Conservation (phyloP, 2,329 filamentous ascomycete species). For the Coniochaeta sp. region DNA sequence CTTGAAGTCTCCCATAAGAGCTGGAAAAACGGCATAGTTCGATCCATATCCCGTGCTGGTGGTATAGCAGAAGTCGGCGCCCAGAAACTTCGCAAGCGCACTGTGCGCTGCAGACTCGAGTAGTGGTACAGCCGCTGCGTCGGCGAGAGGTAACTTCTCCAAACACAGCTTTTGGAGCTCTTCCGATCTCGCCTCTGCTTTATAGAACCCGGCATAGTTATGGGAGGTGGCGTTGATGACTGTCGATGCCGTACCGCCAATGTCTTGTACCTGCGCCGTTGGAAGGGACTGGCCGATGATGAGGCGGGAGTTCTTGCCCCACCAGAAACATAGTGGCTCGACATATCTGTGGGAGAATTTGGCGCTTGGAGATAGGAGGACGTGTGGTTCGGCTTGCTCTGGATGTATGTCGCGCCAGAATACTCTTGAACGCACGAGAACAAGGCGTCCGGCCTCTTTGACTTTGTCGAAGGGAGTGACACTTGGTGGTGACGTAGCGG, state of each 20-base stretch:
- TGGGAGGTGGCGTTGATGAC: conserved; percentile 9
- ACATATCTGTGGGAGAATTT: conserved; percentile 7
- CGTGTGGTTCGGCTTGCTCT: background rate
- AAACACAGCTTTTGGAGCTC: conserved; percentile 8
- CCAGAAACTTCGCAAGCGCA: conserved; percentile 5
- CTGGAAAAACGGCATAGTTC: conserved; percentile 9
- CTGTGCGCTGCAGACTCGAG: conserved; percentile 5
- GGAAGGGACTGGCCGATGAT: conserved; percentile 4
- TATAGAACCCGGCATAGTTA: conserved; percentile 11
- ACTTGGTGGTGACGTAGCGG: background rate
- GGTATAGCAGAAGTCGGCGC: conserved; percentile 8
- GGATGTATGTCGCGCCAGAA: background rate
- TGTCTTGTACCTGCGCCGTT: conserved; percentile 3
- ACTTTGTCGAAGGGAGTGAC: background rate
- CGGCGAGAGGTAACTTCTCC: conserved; percentile 7
- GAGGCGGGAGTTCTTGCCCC: conserved; percentile 9
- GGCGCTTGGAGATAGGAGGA: background rate
- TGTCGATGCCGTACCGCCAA: background rate
- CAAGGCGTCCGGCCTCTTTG: background rate
- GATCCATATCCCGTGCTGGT: conserved; percentile 11
- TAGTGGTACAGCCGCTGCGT: conserved; percentile 4
- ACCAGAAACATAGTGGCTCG: conserved; percentile 11
- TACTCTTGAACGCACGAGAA: background rate
- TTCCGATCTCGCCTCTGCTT: background rate
- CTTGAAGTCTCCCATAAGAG: conserved; percentile 2